Conservation (phyloP, 2,329 filamentous ascomycete species). For the Sphaerulina musiva region DNA sequence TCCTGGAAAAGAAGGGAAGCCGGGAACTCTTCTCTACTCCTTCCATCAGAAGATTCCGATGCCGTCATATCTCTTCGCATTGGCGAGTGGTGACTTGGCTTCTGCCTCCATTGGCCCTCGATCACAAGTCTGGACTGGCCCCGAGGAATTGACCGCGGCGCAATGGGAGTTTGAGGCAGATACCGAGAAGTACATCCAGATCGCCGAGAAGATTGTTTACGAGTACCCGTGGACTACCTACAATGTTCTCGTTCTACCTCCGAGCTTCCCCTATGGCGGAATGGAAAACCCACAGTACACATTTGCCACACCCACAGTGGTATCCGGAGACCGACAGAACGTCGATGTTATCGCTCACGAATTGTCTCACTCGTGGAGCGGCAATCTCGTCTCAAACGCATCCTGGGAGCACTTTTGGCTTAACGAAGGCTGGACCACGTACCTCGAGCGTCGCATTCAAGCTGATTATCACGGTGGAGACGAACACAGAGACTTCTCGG, state of each 20-base stretch:
- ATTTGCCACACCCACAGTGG: constrained; percentile 89
- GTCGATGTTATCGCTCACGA: constrained; percentile 95
- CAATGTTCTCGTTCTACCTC: constrained; percentile 84
- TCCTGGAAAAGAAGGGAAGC: constrained; percentile 48
- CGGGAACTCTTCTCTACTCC: constrained; percentile 60
- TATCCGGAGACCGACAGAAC: constrained; percentile 76
- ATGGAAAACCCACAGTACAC: constrained; percentile 65
- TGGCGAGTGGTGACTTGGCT: constrained; percentile 76
- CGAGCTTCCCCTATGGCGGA: constrained; percentile 83
- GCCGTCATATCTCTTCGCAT: constrained; percentile 87
- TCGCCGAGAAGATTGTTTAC: constrained; percentile 73
- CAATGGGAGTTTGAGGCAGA: constrained; percentile 89
- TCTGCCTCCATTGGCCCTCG: constrained; percentile 80
- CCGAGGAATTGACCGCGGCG: constrained; percentile 74
- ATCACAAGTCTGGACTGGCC: constrained; percentile 78
- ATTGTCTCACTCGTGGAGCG: constrained; percentile 71
- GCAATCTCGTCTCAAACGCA: constrained; percentile 72
- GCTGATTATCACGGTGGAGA: constrained; percentile 71
- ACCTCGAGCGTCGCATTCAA: constrained; percentile 80
- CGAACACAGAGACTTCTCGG: constrained; percentile 81
- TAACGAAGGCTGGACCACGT: constrained; percentile 85
- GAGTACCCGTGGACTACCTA: constrained; percentile 93
- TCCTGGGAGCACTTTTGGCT: constrained; percentile 74
- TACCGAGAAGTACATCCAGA: constrained; percentile 85
- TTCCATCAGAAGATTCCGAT: constrained; percentile 92